A percentile compares a stretch with the other conserved stretches of the same genome.
Conservation (phyloP, 78 protist species). For the Isochrysis galbana region DNA sequence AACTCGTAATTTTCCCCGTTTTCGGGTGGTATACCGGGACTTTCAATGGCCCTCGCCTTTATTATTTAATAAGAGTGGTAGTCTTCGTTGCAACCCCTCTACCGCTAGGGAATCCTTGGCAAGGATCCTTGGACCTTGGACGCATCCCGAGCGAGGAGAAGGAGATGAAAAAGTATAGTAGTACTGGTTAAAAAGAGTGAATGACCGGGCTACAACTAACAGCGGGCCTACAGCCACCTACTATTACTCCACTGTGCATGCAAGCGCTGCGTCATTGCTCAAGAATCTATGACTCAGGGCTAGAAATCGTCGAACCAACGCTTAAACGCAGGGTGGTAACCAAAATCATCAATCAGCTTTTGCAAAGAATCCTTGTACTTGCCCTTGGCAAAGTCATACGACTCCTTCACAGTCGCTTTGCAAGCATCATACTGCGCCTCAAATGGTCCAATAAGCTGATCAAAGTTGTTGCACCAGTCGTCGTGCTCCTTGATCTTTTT, state of each 20-base stretch:
- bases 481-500: not conserved
- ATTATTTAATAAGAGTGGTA: too few species aligned
- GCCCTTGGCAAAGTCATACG: not conserved
- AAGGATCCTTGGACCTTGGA: too few species aligned
- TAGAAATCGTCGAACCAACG: not conserved
- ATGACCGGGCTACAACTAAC: too few species aligned
- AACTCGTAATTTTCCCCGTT: too few species aligned
- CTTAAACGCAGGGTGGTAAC: not conserved
- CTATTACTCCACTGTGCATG: not conserved
- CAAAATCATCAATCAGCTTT: constrained; percentile 15
- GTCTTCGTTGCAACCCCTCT: too few species aligned
- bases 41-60: too few species aligned
- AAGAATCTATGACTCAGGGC: not conserved
- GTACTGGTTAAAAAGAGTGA: too few species aligned
- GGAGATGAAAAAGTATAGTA: too few species aligned
- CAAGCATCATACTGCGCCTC: not conserved
- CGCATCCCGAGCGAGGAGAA: too few species aligned
- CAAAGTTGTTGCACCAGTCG: not conserved
- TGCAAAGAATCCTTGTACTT: not conserved
- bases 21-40: too few species aligned
- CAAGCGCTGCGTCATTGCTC: not conserved
- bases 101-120: too few species aligned
- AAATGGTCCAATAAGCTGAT: not conserved
- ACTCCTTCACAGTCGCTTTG: not conserved
- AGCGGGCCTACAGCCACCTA: too few species aligned